Conservation (phyloP, 306 rosid genomes). For the Macrotyloma uniflorum region DNA sequence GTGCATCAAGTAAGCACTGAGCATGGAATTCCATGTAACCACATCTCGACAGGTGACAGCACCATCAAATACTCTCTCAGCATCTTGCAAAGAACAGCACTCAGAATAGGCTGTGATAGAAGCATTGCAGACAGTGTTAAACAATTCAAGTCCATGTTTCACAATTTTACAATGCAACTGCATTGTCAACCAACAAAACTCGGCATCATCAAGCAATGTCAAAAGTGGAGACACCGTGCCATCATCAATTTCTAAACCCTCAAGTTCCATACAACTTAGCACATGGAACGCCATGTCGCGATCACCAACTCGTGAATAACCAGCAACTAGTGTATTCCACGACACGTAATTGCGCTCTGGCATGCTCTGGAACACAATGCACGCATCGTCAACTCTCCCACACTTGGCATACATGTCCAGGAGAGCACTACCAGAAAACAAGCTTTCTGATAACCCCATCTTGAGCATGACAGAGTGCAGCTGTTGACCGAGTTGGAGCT, state of each 20-base stretch:
- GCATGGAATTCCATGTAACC: constrained; percentile 86
- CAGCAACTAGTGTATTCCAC: constrained; percentile 80
- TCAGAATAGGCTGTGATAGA: constrained; percentile 71
- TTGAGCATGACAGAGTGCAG: constrained; percentile 66
- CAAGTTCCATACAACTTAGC: constrained; percentile 60
- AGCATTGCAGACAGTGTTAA: constrained; percentile 66
- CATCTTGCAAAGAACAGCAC: constrained; percentile 67
- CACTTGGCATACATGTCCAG: constrained; percentile 92
- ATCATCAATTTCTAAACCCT: constrained; percentile 62
- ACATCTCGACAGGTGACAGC: constrained; percentile 50
- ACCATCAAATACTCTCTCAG: constrained; percentile 63
- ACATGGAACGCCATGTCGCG: constrained; percentile 51
- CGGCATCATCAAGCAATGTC: constrained; percentile 67
- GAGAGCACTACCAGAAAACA: constrained; percentile 73
- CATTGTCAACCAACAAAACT: constrained; percentile 43
- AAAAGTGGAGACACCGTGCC: constrained; percentile 75
- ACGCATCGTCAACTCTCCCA: constrained; percentile 67
- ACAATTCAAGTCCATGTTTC: constrained; percentile 60
- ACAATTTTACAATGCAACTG: constrained; percentile 71
- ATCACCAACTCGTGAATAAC: constrained; percentile 62
- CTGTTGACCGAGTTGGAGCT: constrained; percentile 58
- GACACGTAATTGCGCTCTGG: constrained; percentile 60
- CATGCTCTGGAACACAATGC: constrained; percentile 48
- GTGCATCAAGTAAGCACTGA: constrained; percentile 66
- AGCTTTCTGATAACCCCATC: constrained; percentile 52